Percentiles rank a stretch among this genome's conserved stretches.
These are phyloP conservation scores for Dothideomycetidae sp. DNA, from an alignment of 2,329 filamentous ascomycete species.

Conservation along the genomic window DNA sequence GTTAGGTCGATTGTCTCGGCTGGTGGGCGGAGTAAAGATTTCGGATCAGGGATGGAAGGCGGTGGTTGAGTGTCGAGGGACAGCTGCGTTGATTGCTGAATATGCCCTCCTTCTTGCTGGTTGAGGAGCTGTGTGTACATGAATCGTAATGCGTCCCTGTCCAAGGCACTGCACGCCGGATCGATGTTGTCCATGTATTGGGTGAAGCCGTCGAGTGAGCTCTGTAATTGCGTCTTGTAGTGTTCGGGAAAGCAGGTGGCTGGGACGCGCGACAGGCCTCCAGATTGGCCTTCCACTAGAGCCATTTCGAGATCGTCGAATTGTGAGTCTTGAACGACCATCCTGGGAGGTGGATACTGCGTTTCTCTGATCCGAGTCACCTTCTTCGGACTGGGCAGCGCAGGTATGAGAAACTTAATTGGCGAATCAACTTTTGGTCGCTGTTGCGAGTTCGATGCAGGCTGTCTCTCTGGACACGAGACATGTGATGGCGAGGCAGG, in stretches of 20 bases:
- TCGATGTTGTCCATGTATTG: conserved; percentile 9
- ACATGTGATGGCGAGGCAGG: neutral
- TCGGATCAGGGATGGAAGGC: too few relatives aligned
- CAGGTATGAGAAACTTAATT: conserved; percentile 5
- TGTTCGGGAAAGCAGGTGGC: neutral
- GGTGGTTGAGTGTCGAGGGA: too few relatives aligned
- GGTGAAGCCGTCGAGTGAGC: conserved; percentile 3
- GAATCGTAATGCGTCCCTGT: conserved; percentile 12
- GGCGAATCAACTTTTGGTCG: conserved; percentile 2
- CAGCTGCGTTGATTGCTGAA: neutral
- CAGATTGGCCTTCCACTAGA: neutral
- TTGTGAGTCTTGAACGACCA: conserved; percentile 11
- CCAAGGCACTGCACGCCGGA: conserved; percentile 11
- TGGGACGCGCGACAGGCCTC: neutral
- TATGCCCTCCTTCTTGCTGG: neutral
- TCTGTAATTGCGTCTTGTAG: neutral
- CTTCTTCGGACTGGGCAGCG: neutral
- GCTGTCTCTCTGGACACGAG: too few relatives aligned
- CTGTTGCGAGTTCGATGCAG: conserved; percentile 1
- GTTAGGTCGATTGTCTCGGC: conserved; percentile 8
- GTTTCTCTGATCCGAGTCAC: conserved; percentile 7
- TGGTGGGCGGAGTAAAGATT: neutral
- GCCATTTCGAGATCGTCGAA: conserved; percentile 9
- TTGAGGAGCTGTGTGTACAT: conserved; percentile 10
- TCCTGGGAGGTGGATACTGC: neutral